Conservation (phyloP, 2,329 filamentous ascomycete genomes). For the Mollisiaceae sp. region DNA sequence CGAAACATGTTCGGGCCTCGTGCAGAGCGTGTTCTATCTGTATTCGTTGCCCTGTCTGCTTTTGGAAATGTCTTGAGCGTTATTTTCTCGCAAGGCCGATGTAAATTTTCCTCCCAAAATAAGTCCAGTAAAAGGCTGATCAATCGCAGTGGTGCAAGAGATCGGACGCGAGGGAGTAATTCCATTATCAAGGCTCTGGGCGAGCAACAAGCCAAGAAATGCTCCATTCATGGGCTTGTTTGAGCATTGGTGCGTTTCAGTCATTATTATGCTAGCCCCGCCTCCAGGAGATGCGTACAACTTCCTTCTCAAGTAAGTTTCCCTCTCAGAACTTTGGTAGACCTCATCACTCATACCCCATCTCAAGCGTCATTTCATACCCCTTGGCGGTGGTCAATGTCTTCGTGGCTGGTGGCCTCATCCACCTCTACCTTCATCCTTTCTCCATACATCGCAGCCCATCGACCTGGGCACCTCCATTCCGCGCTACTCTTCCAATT, state of each 20-base stretch:
- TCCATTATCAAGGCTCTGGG: slow-evolving; percentile 66
- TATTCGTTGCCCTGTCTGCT: slow-evolving; percentile 70
- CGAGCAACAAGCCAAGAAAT: slow-evolving; percentile 67
- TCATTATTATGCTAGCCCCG: slow-evolving; percentile 69
- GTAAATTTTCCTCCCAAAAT: slow-evolving; percentile 22
- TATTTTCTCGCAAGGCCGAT: slow-evolving; percentile 70
- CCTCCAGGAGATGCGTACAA: slow-evolving; percentile 71
- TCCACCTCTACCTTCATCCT: slow-evolving; percentile 58
- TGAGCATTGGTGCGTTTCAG: slow-evolving; percentile 67
- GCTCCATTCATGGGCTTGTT: slow-evolving; percentile 65
- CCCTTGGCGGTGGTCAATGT: slow-evolving; percentile 64
- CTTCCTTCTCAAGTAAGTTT: slow-evolving; percentile 60
- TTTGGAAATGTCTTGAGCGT: slow-evolving; percentile 71
- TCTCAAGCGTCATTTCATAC: slow-evolving; percentile 63
- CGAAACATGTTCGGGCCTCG: slow-evolving; percentile 58
- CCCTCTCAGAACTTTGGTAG: slow-evolving; percentile 8
- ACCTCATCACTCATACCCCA: slow-evolving; percentile 11
- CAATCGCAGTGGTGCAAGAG: slow-evolving; percentile 59
- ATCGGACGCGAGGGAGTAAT: slow-evolving; percentile 70
- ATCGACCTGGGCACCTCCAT: slow-evolving; percentile 58
- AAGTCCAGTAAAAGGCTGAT: neutral
- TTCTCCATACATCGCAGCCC: slow-evolving; percentile 53
- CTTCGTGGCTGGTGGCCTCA: slow-evolving; percentile 57
- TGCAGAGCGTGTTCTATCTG: slow-evolving; percentile 64
- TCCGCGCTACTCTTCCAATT: slow-evolving; percentile 59